Evolutionary conservation across 2,329 filamentous ascomycete genomes (phyloP).

Genomic region (Beauveria varroae): DNA sequence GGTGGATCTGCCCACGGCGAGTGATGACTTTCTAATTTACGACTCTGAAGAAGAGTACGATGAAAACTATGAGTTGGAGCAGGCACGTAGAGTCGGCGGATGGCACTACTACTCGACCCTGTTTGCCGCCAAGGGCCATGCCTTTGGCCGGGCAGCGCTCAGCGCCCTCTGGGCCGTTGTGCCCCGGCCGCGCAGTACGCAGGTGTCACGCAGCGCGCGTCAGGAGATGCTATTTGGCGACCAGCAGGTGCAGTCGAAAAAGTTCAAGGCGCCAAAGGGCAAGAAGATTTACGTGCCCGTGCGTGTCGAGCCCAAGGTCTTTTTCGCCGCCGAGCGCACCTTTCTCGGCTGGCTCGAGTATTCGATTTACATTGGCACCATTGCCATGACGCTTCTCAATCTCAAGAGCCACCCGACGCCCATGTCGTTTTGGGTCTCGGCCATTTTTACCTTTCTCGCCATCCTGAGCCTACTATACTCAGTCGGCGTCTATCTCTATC

Average conservation of each 20-base stretch:
- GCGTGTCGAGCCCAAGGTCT: conserved; percentile 94
- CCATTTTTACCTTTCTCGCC: conserved; percentile 76
- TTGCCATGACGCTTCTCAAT: conserved; percentile 77
- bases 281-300: conserved; percentile 95
- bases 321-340: conserved; percentile 91
- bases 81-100: conserved; percentile 68
- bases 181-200: conserved; percentile 47
- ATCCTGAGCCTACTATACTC: conserved; percentile 74
- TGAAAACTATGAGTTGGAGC: conserved; percentile 66
- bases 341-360: conserved; percentile 98
- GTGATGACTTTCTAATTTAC: conserved; percentile 78
- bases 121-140: conserved; percentile 36
- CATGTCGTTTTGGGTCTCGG: conserved; percentile 60
- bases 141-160: conserved; percentile 34
- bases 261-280: conserved; percentile 67
- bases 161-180: conserved; percentile 41
- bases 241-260: conserved; percentile 48
- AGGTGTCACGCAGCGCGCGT: conserved; percentile 51
- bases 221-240: conserved; percentile 45
- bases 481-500: conserved; percentile 78
- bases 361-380: conserved; percentile 85
- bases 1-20: conserved; percentile 47
- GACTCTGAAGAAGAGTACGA: conserved; percentile 78
- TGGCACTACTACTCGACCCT: conserved; percentile 65
- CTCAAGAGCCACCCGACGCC: conserved; percentile 55